Evolutionary conservation across 176 grass and related monocot species (phyloP).

Genomic region (Oryza punctata): DNA sequence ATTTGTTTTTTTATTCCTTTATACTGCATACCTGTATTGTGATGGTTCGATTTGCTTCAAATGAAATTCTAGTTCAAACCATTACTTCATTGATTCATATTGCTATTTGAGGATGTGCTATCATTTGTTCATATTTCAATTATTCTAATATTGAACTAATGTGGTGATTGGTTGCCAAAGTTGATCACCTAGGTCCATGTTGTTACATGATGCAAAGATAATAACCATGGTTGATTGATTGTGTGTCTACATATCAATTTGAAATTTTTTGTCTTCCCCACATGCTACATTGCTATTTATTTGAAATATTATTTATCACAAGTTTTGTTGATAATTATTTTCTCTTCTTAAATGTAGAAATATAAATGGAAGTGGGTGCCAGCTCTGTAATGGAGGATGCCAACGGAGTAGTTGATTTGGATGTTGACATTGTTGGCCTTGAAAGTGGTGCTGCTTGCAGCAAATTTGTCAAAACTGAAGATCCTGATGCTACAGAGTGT

Average conservation of each 20-base stretch:
- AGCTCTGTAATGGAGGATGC: slow-evolving; percentile 38
- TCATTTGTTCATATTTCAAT: not conserved
- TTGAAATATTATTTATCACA: not conserved
- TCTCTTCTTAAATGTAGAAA: slow-evolving; percentile 18
- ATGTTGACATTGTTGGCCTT: slow-evolving; percentile 47
- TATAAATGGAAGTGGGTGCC: not conserved
- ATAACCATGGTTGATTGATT: not conserved
- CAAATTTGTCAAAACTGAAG: slow-evolving; percentile 47
- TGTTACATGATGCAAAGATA: not conserved
- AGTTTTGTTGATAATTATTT: not conserved
- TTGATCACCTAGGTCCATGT: not conserved
- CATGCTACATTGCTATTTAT: slow-evolving; percentile 1
- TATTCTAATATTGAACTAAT: not conserved
- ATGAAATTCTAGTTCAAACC: no score
- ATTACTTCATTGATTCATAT: no score
- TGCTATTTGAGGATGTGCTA: not conserved
- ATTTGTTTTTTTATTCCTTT: not conserved
- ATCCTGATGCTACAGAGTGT: slow-evolving; percentile 72
- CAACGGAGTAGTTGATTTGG: slow-evolving; percentile 37
- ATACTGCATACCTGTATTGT: not conserved
- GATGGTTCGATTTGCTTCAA: no score
- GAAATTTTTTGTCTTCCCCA: not conserved
- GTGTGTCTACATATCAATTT: not conserved
- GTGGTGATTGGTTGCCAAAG: not conserved
- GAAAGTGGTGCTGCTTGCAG: slow-evolving; percentile 18